Percentiles rank a stretch among this genome's conserved stretches.
Evolutionary conservation across 345 rosid genomes (phyloP).

Genomic region (Erysimum cheiranthoides): DNA sequence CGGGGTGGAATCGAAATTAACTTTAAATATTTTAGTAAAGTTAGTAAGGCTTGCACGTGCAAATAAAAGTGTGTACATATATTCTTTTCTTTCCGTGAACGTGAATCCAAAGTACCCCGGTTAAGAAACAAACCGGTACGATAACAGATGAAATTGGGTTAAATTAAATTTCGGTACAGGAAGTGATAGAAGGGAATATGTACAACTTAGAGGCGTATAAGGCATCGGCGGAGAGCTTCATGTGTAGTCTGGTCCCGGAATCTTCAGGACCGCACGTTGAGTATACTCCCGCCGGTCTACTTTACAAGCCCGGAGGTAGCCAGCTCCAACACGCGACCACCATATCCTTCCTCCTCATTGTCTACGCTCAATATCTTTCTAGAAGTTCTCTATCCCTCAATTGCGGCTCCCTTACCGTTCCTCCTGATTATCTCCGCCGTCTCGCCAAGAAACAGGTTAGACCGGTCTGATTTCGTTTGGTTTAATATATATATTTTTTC

Average conservation of each 20-base stretch:
- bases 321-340: constrained; percentile 93
- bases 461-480: background rate
- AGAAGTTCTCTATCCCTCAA: constrained; percentile 63
- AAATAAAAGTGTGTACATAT: constrained; percentile 5
- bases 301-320: constrained; percentile 98
- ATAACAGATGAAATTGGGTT: constrained; percentile 2
- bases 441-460: constrained; percentile 79
- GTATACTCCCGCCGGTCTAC: constrained; percentile 84
- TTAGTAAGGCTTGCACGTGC: constrained; percentile 33
- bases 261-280: constrained; percentile 74
- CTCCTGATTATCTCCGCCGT: constrained; percentile 67
- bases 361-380: constrained; percentile 79
- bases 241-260: constrained; percentile 84
- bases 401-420: constrained; percentile 60
- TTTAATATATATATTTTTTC: too few species aligned
- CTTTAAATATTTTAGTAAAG: background rate
- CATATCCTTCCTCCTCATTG: constrained; percentile 84
- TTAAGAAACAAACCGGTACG: constrained; percentile 19
- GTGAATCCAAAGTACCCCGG: constrained; percentile 29
- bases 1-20: background rate
- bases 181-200: constrained; percentile 68
- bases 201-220: constrained; percentile 76
- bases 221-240: constrained; percentile 93
- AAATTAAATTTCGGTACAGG: constrained; percentile 49
- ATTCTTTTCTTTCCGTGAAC: constrained; percentile 31